Evolutionary conservation across 1,139 yeast species (phyloP).

Genomic region (Yamadazyma friedrichii): DNA sequence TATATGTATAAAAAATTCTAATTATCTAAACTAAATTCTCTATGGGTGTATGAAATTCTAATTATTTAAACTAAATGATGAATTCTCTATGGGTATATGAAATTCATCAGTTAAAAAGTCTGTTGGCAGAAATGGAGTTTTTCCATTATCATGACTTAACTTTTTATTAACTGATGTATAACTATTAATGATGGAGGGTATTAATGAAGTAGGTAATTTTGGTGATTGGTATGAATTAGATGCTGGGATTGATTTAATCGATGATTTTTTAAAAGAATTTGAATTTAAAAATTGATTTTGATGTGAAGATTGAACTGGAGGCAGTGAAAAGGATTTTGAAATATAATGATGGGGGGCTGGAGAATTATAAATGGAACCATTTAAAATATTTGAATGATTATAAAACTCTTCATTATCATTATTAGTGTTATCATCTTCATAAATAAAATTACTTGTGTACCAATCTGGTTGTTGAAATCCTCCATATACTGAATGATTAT

Average conservation of each 20-base stretch:
- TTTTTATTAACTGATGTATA: slow-evolving; percentile 39
- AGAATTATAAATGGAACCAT: slow-evolving; percentile 11
- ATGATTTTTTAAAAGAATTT: neutral
- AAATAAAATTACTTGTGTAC: slow-evolving; percentile 28
- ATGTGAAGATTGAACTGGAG: neutral
- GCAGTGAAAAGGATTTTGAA: slow-evolving; percentile 13
- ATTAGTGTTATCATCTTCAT: slow-evolving; percentile 10
- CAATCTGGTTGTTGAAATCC: slow-evolving; percentile 39
- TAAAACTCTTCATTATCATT: slow-evolving; percentile 8
- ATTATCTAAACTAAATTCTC: slow-evolving; percentile 8
- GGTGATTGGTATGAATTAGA: slow-evolving; percentile 15
- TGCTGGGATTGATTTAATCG: slow-evolving; percentile 2
- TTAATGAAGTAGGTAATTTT: slow-evolving; percentile 31
- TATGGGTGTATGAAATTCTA: neutral
- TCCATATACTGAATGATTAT: slow-evolving; percentile 6
- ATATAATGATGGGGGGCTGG: slow-evolving; percentile 30
- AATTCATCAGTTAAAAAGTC: slow-evolving; percentile 40
- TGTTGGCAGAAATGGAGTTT: slow-evolving; percentile 40
- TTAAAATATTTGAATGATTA: slow-evolving; percentile 5
- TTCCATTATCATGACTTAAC: slow-evolving; percentile 31
- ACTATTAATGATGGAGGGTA: slow-evolving; percentile 43
- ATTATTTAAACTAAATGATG: slow-evolving; percentile 13
- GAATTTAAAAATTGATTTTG: slow-evolving; percentile 1
- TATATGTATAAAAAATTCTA: slow-evolving; percentile 1
- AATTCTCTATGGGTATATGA: slow-evolving; percentile 18